Evolutionary conservation across 2,329 filamentous ascomycete species (phyloP).

Genomic region (Phaeosphaeriaceae sp.): DNA sequence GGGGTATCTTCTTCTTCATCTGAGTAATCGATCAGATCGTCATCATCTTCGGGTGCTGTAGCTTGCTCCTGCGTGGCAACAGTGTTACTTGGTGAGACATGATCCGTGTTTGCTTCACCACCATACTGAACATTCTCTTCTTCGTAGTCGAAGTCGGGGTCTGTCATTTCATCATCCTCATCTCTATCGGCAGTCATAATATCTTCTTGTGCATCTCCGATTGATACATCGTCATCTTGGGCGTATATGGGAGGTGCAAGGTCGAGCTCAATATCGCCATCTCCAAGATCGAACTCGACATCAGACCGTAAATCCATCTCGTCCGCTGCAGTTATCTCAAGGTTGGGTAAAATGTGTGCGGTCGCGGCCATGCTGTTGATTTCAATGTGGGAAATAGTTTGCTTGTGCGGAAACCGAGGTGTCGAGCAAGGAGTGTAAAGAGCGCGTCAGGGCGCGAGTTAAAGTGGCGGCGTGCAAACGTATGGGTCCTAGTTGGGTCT

Average conservation of each 20-base stretch:
- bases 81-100: not conserved
- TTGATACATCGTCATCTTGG: slow-evolving; percentile 59
- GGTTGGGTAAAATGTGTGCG: slow-evolving; percentile 23
- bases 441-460: slow-evolving; percentile 25
- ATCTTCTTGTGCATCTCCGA: slow-evolving; percentile 57
- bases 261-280: slow-evolving; percentile 66
- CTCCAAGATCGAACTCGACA: slow-evolving; percentile 52
- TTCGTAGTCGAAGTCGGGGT: slow-evolving; percentile 38
- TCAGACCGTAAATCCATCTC: slow-evolving; percentile 64
- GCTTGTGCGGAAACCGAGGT: no score
- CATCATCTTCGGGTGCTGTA: slow-evolving; percentile 22
- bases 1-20: slow-evolving; percentile 38
- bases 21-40: slow-evolving; percentile 44
- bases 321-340: slow-evolving; percentile 47
- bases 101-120: slow-evolving; percentile 13
- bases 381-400: not conserved
- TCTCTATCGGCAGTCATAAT: slow-evolving; percentile 23
- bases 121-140: slow-evolving; percentile 28
- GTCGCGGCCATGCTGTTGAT: slow-evolving; percentile 30
- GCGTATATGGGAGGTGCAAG: slow-evolving; percentile 21
- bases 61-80: slow-evolving; percentile 4
- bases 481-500: not conserved
- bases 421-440: not conserved
- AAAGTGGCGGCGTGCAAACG: slow-evolving; percentile 1
- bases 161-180: slow-evolving; percentile 48